Evolutionary conservation across 1,284 basidiomycete genomes (phyloP).

Genomic region (Rhodotorula sp.): DNA sequence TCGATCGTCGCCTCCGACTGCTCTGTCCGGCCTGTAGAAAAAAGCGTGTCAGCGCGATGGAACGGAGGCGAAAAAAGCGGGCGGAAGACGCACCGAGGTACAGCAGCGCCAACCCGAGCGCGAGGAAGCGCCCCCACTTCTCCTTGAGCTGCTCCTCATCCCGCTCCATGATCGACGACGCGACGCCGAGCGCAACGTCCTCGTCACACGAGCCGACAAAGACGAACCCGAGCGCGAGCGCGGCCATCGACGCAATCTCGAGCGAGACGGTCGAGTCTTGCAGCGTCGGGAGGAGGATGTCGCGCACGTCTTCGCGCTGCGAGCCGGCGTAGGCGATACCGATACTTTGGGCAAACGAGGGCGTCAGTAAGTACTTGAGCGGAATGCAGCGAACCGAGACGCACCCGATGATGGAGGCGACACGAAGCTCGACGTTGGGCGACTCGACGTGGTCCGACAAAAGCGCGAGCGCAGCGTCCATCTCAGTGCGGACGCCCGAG

Average conservation of each 20-base stretch:
- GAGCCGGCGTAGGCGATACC: conserved; percentile 94
- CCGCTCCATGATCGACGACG: conserved; percentile 90
- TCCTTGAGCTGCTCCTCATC: conserved; percentile 75
- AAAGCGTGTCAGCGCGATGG: not conserved
- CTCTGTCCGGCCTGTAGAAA: conserved; percentile 72
- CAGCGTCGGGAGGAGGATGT: conserved; percentile 73
- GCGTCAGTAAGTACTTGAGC: not conserved
- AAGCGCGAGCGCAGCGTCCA: conserved; percentile 89
- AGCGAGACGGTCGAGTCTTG: conserved; percentile 79
- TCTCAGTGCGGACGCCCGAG: conserved; percentile 85
- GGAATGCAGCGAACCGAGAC: conserved; percentile 20
- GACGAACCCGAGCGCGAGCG: conserved; percentile 88
- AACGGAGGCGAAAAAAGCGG: conserved; percentile 5
- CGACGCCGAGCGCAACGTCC: conserved; percentile 83
- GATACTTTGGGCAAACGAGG: conserved; percentile 55
- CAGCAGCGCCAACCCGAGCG: conserved; percentile 83
- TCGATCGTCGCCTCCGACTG: conserved; percentile 92
- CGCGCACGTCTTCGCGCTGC: conserved; percentile 81
- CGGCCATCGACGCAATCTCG: conserved; percentile 84
- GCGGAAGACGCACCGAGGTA: conserved; percentile 71
- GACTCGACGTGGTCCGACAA: conserved; percentile 90
- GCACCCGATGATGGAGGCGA: conserved; percentile 78
- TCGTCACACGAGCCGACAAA: conserved; percentile 95
- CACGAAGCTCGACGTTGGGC: conserved; percentile 78
- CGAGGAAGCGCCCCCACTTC: conserved; percentile 93